Conservation (phyloP, 2,329 filamentous ascomycete species). For the Neofusicoccum laricinum region DNA sequence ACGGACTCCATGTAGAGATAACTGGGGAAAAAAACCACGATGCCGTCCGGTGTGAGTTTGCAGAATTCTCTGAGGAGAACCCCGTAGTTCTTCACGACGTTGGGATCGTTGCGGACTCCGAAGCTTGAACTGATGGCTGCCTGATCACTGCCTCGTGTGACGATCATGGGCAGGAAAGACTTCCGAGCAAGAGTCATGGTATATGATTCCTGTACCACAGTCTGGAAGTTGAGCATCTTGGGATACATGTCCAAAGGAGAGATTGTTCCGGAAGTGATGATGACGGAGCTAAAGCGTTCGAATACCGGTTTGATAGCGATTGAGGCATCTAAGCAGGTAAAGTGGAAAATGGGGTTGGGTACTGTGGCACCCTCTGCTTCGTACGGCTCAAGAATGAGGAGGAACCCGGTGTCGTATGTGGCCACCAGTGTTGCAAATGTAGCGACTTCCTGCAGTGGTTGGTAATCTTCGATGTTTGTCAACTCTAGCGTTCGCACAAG, state of each 20-base stretch:
- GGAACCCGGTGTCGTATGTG: slow-evolving; percentile 94
- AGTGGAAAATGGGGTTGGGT: slow-evolving; percentile 94
- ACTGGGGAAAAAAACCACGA: slow-evolving; percentile 99
- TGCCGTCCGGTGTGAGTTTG: slow-evolving; percentile 90
- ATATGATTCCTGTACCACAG: slow-evolving; percentile 95
- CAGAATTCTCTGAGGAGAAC: slow-evolving; percentile 91
- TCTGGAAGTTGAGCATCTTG: slow-evolving; percentile 92
- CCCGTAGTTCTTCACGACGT: slow-evolving; percentile 96
- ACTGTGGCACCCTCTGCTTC: slow-evolving; percentile 95
- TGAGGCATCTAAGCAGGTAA: slow-evolving; percentile 93
- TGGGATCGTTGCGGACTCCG: slow-evolving; percentile 90
- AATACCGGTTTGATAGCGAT: slow-evolving; percentile 98
- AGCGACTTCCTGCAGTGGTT: slow-evolving; percentile 93
- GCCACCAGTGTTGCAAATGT: slow-evolving; percentile 95
- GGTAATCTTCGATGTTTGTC: slow-evolving; percentile 97
- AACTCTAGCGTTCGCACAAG: slow-evolving; percentile 92
- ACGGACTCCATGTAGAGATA: slow-evolving; percentile 99
- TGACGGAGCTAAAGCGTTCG: slow-evolving; percentile 94
- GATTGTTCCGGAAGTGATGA: slow-evolving; percentile 96
- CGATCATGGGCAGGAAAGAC: slow-evolving; percentile 98
- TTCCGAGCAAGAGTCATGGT: slow-evolving; percentile 90
- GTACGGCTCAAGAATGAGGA: slow-evolving; percentile 94
- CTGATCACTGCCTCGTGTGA: slow-evolving; percentile 92
- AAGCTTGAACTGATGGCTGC: slow-evolving; percentile 90
- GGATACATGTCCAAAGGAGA: slow-evolving; percentile 98